Evolutionary conservation across 192 early-diverging fungal genomes (phyloP).

Genomic region (Rhizoclosmatium sp.): DNA sequence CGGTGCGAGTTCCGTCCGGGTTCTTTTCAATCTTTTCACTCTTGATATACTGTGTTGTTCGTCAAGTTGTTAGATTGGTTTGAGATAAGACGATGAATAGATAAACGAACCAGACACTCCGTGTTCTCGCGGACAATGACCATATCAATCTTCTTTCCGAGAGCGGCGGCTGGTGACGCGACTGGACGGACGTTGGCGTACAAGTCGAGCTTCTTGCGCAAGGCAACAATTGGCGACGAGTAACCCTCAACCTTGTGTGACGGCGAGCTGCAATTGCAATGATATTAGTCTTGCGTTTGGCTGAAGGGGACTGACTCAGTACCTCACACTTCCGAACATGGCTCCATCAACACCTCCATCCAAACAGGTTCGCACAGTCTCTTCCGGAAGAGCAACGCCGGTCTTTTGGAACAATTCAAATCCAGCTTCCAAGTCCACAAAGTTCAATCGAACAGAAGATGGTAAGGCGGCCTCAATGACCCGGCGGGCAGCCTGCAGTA

Average conservation of each 20-base stretch:
- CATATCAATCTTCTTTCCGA: slow-evolving; percentile 87
- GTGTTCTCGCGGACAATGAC: slow-evolving; percentile 98
- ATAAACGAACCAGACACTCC: slow-evolving; percentile 83
- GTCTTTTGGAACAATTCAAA: slow-evolving; percentile 96
- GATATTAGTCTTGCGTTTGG: no score
- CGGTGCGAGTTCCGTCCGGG: slow-evolving; percentile 68
- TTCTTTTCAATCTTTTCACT: slow-evolving; percentile 74
- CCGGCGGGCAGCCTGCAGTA: slow-evolving; percentile 79
- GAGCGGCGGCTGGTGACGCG: slow-evolving; percentile 60
- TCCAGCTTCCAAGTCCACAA: slow-evolving; percentile 90
- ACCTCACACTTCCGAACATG: slow-evolving; percentile 96
- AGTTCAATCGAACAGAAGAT: slow-evolving; percentile 66
- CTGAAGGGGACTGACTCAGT: background rate
- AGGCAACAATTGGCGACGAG: slow-evolving; percentile 95
- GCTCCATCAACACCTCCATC: slow-evolving; percentile 78
- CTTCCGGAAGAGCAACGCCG: slow-evolving; percentile 88
- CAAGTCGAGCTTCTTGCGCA: slow-evolving; percentile 93
- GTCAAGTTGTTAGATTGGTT: background rate
- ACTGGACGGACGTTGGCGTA: slow-evolving; percentile 98
- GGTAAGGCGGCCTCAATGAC: slow-evolving; percentile 80
- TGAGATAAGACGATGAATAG: background rate
- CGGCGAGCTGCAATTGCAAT: slow-evolving; percentile 77
- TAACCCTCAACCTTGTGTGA: slow-evolving; percentile 98
- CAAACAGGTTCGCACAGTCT: slow-evolving; percentile 82
- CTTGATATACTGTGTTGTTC: slow-evolving; percentile 77